A percentile compares a stretch with the other conserved stretches of the same genome.
Conservation (phyloP, 2,329 filamentous ascomycete species). For the Penicillium sp. region DNA sequence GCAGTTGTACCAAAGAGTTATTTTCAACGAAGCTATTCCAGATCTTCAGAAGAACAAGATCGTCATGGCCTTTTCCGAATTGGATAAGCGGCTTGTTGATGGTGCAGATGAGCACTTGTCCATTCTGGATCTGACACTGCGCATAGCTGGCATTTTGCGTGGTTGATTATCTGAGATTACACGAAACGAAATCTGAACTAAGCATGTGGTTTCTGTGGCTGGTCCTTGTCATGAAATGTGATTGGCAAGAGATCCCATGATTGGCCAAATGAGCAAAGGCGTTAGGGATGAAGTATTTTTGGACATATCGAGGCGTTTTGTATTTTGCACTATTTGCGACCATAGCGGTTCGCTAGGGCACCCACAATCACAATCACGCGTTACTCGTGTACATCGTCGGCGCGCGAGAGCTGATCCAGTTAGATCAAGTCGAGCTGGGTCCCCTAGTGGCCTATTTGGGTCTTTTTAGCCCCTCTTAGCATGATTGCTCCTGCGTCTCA, state of each 20-base stretch:
- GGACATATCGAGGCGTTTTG: slow-evolving; percentile 16
- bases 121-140: slow-evolving; percentile 78
- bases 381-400: not conserved
- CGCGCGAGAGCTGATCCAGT: too few relatives aligned
- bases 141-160: slow-evolving; percentile 71
- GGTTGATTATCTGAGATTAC: slow-evolving; percentile 5
- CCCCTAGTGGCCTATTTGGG: too few relatives aligned
- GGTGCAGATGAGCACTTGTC: slow-evolving; percentile 93
- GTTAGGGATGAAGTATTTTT: slow-evolving; percentile 6
- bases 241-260: not conserved
- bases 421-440: too few relatives aligned
- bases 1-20: slow-evolving; percentile 66
- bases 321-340: slow-evolving; percentile 4
- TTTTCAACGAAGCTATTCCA: slow-evolving; percentile 79
- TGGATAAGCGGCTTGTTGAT: slow-evolving; percentile 91
- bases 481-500: too few relatives aligned
- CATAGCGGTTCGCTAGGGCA: not conserved
- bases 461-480: too few relatives aligned
- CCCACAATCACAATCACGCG: not conserved
- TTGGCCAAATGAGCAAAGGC: slow-evolving; percentile 4
- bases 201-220: slow-evolving; percentile 1
- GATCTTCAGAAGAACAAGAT: slow-evolving; percentile 90
- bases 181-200: not conserved
- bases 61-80: slow-evolving; percentile 83
- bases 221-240: not conserved